Evolutionary conservation across 2,329 filamentous ascomycete species (phyloP).

Genomic region (Apiospora phragmitis): DNA sequence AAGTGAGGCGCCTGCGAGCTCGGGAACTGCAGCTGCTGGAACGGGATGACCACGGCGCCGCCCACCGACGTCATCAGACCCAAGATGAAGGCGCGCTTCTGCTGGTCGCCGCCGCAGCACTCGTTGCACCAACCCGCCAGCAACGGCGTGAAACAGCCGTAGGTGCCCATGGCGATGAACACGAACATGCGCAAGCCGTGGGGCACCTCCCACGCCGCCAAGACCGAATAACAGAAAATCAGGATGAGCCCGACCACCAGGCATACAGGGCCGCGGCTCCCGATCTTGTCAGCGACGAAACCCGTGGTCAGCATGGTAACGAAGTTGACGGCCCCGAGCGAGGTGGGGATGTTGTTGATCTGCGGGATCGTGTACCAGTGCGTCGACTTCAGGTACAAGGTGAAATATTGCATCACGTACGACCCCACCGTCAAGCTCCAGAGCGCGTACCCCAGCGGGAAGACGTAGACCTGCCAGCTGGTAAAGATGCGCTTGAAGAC

Average conservation of each 20-base stretch:
- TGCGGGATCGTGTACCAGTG: constrained; percentile 36
- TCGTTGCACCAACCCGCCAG: constrained; percentile 42
- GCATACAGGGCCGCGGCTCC: constrained; percentile 37
- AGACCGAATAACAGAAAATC: constrained; percentile 36
- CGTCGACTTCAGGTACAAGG: constrained; percentile 40
- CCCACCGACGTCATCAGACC: constrained; percentile 40
- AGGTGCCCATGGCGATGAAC: constrained; percentile 40
- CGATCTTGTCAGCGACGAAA: constrained; percentile 33
- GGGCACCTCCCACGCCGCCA: constrained; percentile 39
- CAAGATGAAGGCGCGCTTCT: constrained; percentile 42
- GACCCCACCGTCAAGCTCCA: constrained; percentile 40
- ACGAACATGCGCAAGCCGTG: constrained; percentile 38
- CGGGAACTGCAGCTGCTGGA: constrained; percentile 39
- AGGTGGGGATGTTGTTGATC: constrained; percentile 47
- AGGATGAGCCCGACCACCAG: constrained; percentile 36
- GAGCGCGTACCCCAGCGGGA: constrained; percentile 39
- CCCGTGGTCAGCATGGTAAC: constrained; percentile 37
- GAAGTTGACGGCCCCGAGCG: constrained; percentile 43
- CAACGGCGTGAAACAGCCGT: constrained; percentile 43
- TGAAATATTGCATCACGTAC: constrained; percentile 42
- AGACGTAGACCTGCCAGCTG: constrained; percentile 46
- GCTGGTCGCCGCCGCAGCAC: constrained; percentile 41
- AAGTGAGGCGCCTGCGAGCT: constrained; percentile 38
- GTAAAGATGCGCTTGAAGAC: constrained; percentile 39
- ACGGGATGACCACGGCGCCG: constrained; percentile 38